phyloP scores from a whole-genome alignment of 2,329 filamentous ascomycete species.

The Exophiala lecanii-corni region DNA sequence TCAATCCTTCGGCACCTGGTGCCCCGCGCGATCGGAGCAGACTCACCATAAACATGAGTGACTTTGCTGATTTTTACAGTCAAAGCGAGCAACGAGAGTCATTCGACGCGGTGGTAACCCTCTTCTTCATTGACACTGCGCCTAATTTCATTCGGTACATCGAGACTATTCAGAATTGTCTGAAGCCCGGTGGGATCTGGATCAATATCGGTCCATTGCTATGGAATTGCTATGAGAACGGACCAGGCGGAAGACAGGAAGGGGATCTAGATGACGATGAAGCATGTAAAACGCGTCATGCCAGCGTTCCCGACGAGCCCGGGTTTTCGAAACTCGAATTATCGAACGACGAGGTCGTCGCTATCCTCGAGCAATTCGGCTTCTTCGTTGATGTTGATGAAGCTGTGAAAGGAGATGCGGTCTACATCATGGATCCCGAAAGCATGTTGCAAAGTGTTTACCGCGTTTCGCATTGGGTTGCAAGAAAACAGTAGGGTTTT shows the following conservation, averaged over 20 bases:
- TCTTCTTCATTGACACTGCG: slow-evolving; percentile 96
- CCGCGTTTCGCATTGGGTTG: slow-evolving; percentile 75
- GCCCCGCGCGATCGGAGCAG: not conserved
- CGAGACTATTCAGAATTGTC: slow-evolving; percentile 71
- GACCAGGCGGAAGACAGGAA: slow-evolving; percentile 37
- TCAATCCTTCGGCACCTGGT: not conserved
- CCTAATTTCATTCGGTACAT: slow-evolving; percentile 89
- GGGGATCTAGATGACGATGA: slow-evolving; percentile 46
- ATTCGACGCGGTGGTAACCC: slow-evolving; percentile 79
- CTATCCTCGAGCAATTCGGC: slow-evolving; percentile 66
- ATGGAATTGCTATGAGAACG: slow-evolving; percentile 89
- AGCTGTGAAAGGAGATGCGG: slow-evolving; percentile 33
- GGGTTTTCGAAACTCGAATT: slow-evolving; percentile 74
- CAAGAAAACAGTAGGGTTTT: too few species aligned
- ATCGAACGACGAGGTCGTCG: slow-evolving; percentile 78
- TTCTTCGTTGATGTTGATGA: slow-evolving; percentile 59
- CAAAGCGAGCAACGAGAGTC: slow-evolving; percentile 54
- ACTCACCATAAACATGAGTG: slow-evolving; percentile 65
- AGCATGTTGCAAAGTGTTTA: slow-evolving; percentile 87
- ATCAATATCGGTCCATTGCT: slow-evolving; percentile 85
- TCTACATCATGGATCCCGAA: slow-evolving; percentile 76
- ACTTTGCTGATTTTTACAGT: slow-evolving; percentile 73
- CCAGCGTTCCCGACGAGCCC: slow-evolving; percentile 74
- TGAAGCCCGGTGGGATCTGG: slow-evolving; percentile 73
- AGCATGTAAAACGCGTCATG: slow-evolving; percentile 29